Percentiles rank a stretch among this genome's conserved stretches.
Conservation (phyloP, 345 rosid genomes). For the Anastatica hierochuntica region DNA sequence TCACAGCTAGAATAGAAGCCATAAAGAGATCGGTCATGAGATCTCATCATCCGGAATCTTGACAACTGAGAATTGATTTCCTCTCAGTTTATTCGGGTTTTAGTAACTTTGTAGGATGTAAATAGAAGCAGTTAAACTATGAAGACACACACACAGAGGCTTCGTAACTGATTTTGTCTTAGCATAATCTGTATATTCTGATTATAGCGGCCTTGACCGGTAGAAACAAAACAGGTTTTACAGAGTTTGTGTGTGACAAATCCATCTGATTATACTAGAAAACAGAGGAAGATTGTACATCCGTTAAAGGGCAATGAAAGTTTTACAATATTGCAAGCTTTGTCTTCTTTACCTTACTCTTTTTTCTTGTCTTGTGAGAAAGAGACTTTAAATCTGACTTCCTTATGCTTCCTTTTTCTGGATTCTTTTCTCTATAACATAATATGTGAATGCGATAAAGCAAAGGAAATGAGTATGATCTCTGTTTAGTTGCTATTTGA, state of each 20-base stretch:
- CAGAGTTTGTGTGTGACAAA: slow-evolving; percentile 1
- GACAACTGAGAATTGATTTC: not conserved
- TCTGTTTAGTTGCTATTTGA: not conserved
- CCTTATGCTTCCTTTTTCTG: no score
- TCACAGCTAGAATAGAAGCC: slow-evolving; percentile 74
- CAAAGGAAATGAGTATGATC: no score
- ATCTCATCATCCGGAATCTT: slow-evolving; percentile 11
- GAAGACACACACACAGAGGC: slow-evolving; percentile 1
- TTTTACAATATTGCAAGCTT: not conserved
- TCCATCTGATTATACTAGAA: slow-evolving; percentile 6
- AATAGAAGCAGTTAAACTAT: not conserved
- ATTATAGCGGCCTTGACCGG: slow-evolving; percentile 2
- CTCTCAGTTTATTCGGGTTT: not conserved
- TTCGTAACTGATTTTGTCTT: not conserved
- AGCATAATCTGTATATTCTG: slow-evolving; percentile 2
- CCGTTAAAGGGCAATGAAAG: slow-evolving; percentile 5
- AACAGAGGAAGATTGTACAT: no score
- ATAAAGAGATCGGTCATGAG: slow-evolving; percentile 46
- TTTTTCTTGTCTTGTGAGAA: not conserved
- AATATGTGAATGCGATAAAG: no score
- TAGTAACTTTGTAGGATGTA: slow-evolving; percentile 6
- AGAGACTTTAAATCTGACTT: no score
- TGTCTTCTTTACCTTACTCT: not conserved
- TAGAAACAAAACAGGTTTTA: not conserved
- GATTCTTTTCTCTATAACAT: no score